Evolutionary conservation across 2,329 filamentous ascomycete genomes (phyloP).

Genomic region (Penicillium sp.): DNA sequence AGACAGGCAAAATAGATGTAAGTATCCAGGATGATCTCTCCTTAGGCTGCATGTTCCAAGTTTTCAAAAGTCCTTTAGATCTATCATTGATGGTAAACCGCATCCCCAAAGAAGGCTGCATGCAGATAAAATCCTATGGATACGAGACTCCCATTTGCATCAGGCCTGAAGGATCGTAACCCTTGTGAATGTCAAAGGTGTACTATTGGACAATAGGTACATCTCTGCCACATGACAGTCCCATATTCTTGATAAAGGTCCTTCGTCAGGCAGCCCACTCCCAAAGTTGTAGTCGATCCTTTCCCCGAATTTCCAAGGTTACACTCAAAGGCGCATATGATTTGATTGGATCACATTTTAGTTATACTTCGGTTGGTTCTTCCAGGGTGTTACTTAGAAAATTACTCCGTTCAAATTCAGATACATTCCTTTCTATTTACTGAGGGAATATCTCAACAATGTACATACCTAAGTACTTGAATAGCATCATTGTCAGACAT

Average conservation of each 20-base stretch:
- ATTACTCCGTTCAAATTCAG: not conserved
- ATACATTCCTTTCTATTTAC: not conserved
- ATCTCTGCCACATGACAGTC: not conserved
- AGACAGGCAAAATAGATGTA: not conserved
- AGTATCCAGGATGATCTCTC: too few relatives aligned
- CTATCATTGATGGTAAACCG: not conserved
- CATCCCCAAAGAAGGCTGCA: not conserved
- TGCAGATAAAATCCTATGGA: not conserved
- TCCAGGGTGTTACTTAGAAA: not conserved
- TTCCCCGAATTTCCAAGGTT: not conserved
- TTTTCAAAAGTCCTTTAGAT: too few relatives aligned
- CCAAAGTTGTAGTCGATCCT: not conserved
- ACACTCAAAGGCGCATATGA: not conserved
- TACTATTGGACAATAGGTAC: not conserved
- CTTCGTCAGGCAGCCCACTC: not conserved
- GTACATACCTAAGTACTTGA: not conserved
- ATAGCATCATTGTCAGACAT: not conserved
- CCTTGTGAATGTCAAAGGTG: not conserved
- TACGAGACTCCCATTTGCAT: not conserved
- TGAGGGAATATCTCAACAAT: not conserved
- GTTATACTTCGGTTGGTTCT: not conserved
- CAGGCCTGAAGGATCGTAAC: not conserved
- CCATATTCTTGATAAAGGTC: not conserved
- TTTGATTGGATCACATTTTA: not conserved
- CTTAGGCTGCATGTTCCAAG: too few relatives aligned